These are phyloP conservation scores for Amanita brunnescens DNA, from an alignment of 768 basidiomycete species.

Conservation along the genomic window DNA sequence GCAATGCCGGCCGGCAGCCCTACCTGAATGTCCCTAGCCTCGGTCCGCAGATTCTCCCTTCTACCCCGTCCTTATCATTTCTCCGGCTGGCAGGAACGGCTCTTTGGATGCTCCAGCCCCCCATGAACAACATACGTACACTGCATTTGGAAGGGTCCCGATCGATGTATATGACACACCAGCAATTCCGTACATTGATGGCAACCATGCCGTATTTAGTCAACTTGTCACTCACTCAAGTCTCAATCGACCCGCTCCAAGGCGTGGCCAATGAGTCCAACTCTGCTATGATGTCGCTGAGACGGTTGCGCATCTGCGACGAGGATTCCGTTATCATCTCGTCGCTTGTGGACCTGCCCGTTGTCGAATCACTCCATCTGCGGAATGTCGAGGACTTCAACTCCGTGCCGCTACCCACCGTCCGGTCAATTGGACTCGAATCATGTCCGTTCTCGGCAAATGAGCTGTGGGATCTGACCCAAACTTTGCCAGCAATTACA, in stretches of 20 bases:
- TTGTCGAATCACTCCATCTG: constrained; percentile 27
- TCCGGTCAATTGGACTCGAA: constrained; percentile 26
- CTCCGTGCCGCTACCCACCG: constrained; percentile 21
- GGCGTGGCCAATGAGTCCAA: constrained; percentile 19
- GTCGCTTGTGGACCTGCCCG: constrained; percentile 27
- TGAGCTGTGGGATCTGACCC: constrained; percentile 24
- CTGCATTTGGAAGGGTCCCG: constrained; percentile 37
- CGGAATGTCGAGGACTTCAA: constrained; percentile 27
- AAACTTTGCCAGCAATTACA: constrained; percentile 26
- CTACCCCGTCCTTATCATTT: constrained; percentile 26
- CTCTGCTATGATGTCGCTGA: constrained; percentile 27
- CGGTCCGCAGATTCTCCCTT: constrained; percentile 22
- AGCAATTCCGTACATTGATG: constrained; percentile 27
- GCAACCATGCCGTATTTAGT: constrained; percentile 25
- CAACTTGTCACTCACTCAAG: constrained; percentile 33
- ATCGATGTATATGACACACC: constrained; percentile 24
- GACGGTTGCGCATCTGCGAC: constrained; percentile 32
- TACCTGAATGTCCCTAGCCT: constrained; percentile 9
- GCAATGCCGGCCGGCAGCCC: neutral
- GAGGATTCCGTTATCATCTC: constrained; percentile 25
- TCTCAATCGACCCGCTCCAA: constrained; percentile 24
- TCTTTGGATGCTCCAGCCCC: constrained; percentile 31
- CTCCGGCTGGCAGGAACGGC: constrained; percentile 35
- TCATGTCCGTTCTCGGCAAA: constrained; percentile 23
- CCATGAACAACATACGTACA: constrained; percentile 25